Evolutionary conservation across 192 early-diverging fungal genomes (phyloP).

Genomic region (Tieghemiomyces parasiticus): DNA sequence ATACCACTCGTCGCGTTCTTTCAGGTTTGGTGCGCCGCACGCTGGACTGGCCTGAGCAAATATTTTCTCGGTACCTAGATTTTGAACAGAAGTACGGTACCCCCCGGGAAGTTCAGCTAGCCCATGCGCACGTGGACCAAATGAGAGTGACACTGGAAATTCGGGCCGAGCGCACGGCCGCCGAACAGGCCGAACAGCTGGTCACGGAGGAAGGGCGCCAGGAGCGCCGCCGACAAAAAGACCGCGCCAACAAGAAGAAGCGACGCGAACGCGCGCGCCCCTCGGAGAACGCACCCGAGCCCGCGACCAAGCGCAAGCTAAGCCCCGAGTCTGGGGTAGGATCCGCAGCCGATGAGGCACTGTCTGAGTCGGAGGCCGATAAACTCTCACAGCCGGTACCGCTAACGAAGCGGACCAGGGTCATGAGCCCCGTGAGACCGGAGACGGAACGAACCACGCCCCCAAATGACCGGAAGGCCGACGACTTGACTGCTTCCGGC

Average conservation of each 20-base stretch:
- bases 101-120: background rate
- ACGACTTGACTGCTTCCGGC: too few relatives aligned
- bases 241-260: constrained; percentile 1
- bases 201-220: background rate
- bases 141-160: background rate
- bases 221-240: background rate
- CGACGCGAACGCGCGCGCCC: background rate
- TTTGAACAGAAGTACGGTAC: background rate
- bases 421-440: too few relatives aligned
- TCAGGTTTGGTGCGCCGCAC: background rate
- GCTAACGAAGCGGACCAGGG: too few relatives aligned
- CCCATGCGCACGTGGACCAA: background rate
- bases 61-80: background rate
- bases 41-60: background rate
- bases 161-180: background rate
- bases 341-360: too few relatives aligned
- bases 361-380: too few relatives aligned
- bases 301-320: background rate
- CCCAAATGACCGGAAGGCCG: too few relatives aligned
- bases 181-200: background rate
- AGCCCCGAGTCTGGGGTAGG: too few relatives aligned
- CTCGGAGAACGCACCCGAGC: too few relatives aligned
- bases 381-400: too few relatives aligned
- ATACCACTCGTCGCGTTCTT: background rate
- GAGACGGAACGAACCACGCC: too few relatives aligned